A percentile compares a stretch with the other conserved stretches of the same genome.
Evolutionary conservation across 805 yeast genomes (phyloP).

Genomic region (Ogataea haglerorum): DNA sequence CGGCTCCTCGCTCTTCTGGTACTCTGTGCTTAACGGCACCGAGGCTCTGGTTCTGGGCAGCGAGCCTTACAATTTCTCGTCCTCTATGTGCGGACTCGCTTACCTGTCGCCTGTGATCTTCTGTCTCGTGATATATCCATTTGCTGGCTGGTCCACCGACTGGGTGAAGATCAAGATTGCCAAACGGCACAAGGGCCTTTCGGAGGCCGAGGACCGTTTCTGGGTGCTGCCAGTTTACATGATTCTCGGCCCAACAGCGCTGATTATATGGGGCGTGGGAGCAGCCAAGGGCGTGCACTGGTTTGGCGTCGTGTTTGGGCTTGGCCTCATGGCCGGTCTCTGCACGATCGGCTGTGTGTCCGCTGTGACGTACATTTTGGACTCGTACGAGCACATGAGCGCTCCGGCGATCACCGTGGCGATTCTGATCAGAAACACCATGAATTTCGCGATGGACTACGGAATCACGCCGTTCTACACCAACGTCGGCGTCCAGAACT

Average conservation of each 20-base stretch:
- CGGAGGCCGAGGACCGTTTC: conserved; percentile 56
- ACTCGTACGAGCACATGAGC: conserved; percentile 52
- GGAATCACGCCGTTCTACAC: conserved; percentile 59
- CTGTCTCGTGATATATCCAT: conserved; percentile 39
- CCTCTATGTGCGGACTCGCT: conserved; percentile 47
- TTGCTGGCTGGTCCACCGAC: conserved; percentile 51
- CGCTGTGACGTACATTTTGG: conserved; percentile 53
- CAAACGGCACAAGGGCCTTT: conserved; percentile 45
- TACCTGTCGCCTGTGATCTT: conserved; percentile 52
- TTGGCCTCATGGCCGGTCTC: conserved; percentile 55
- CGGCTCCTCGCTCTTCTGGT: conserved; percentile 48
- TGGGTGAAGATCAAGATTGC: conserved; percentile 48
- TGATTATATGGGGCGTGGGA: conserved; percentile 64
- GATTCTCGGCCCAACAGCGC: conserved; percentile 51
- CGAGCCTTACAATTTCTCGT: conserved; percentile 49
- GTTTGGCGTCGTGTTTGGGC: conserved; percentile 52
- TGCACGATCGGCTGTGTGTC: conserved; percentile 51
- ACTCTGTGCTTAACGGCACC: conserved; percentile 48
- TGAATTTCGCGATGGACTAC: conserved; percentile 58
- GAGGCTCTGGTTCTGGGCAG: conserved; percentile 41
- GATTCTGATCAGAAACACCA: conserved; percentile 52
- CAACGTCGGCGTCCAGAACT: conserved; percentile 50
- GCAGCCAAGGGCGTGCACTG: conserved; percentile 53
- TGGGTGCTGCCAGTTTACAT: conserved; percentile 47
- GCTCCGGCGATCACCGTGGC: conserved; percentile 54